phyloP scores from a whole-genome alignment of 768 basidiomycete species.

The Trametopsis cervina region DNA sequence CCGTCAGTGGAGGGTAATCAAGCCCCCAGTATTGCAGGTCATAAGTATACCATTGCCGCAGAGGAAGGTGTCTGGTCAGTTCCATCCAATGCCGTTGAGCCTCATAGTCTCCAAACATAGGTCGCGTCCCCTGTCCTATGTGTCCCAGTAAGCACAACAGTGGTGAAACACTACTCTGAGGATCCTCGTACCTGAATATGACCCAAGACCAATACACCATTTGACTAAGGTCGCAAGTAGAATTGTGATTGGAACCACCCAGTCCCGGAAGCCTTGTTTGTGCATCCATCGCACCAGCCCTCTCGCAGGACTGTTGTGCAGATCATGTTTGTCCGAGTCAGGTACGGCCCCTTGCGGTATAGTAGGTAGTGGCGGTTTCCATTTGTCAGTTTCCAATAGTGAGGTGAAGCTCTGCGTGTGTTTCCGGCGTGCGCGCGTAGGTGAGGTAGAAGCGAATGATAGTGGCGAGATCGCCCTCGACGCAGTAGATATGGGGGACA shows the following conservation, averaged over 20 bases:
- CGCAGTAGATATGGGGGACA: slow-evolving; percentile 38
- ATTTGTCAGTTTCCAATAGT: slow-evolving; percentile 30
- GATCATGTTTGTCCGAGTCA: slow-evolving; percentile 11
- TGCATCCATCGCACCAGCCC: slow-evolving; percentile 81
- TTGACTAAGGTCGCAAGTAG: slow-evolving; percentile 51
- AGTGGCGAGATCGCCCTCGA: slow-evolving; percentile 38
- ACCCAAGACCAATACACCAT: slow-evolving; percentile 64
- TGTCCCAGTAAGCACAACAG: neutral
- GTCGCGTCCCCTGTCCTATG: slow-evolving; percentile 62
- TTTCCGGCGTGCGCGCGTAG: slow-evolving; percentile 12
- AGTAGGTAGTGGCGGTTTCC: neutral
- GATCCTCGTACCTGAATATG: slow-evolving; percentile 68
- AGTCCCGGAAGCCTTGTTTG: slow-evolving; percentile 48
- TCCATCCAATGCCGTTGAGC: slow-evolving; percentile 97
- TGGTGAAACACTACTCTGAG: neutral
- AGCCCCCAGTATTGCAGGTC: slow-evolving; percentile 90
- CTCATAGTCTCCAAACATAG: slow-evolving; percentile 90
- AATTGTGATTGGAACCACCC: slow-evolving; percentile 54
- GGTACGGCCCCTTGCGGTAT: slow-evolving; percentile 5
- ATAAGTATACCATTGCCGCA: slow-evolving; percentile 79
- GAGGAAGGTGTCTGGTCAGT: slow-evolving; percentile 69
- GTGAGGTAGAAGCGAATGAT: slow-evolving; percentile 26
- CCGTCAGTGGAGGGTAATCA: slow-evolving; percentile 92
- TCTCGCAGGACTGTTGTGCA: slow-evolving; percentile 39
- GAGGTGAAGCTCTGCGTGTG: slow-evolving; percentile 36